phyloP scores from a whole-genome alignment of 2,329 filamentous ascomycete species.

The Myriosclerotinia curreyana region DNA sequence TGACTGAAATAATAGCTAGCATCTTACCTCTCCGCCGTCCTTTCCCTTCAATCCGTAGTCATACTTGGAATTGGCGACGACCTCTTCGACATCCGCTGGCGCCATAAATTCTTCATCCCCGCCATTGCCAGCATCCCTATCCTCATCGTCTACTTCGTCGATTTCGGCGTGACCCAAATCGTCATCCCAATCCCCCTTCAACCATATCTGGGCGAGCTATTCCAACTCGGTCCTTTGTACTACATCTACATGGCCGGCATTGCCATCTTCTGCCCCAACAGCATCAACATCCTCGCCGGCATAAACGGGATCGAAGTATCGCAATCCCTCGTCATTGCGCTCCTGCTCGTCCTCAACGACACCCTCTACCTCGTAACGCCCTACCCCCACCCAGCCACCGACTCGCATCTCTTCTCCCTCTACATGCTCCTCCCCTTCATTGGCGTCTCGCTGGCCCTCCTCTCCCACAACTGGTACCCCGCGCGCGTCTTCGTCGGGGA shows the following conservation, averaged over 20 bases:
- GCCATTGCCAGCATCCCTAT: slow-evolving; percentile 90
- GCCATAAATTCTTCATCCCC: slow-evolving; percentile 97
- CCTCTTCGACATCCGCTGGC: slow-evolving; percentile 96
- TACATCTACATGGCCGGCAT: slow-evolving; percentile 96
- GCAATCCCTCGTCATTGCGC: slow-evolving; percentile 86
- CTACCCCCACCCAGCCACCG: slow-evolving; percentile 88
- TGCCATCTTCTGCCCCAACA: slow-evolving; percentile 96
- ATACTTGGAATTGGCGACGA: slow-evolving; percentile 94
- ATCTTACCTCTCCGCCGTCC: slow-evolving; percentile 89
- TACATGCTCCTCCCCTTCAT: slow-evolving; percentile 94
- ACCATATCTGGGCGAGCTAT: slow-evolving; percentile 72
- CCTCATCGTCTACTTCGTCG: slow-evolving; percentile 95
- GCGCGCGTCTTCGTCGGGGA: slow-evolving; percentile 95
- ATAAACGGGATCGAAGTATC: slow-evolving; percentile 97
- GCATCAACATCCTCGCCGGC: slow-evolving; percentile 99
- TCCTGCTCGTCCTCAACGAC: slow-evolving; percentile 83
- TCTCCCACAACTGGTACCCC: slow-evolving; percentile 93
- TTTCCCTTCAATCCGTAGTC: slow-evolving; percentile 86
- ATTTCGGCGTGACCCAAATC: slow-evolving; percentile 95
- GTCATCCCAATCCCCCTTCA: slow-evolving; percentile 85
- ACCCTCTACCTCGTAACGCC: slow-evolving; percentile 78
- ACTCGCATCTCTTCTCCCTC: slow-evolving; percentile 93
- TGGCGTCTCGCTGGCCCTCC: slow-evolving; percentile 81
- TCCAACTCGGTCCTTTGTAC: slow-evolving; percentile 81
- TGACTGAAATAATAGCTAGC: slow-evolving; percentile 61